Evolutionary conservation across 2,329 filamentous ascomycete genomes (phyloP).

Genomic region (Colletotrichum lini): DNA sequence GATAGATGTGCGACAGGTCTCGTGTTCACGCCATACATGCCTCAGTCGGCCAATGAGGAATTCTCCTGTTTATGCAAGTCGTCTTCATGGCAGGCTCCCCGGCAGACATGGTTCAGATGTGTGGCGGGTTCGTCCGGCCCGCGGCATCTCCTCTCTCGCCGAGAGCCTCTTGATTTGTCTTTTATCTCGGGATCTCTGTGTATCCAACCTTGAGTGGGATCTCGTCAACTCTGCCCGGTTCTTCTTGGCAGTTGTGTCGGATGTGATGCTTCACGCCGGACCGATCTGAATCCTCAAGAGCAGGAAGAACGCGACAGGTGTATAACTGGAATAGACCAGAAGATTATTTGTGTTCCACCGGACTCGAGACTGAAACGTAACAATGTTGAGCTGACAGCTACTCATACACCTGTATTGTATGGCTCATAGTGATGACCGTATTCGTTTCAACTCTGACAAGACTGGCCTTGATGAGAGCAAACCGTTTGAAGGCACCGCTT

Average conservation of each 20-base stretch:
- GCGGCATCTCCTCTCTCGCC: background rate
- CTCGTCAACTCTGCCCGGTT: background rate
- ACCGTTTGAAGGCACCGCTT: no score
- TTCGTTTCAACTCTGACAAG: no score
- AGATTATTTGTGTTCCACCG: no score
- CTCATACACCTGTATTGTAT: no score
- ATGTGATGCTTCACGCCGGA: background rate
- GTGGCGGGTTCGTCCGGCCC: background rate
- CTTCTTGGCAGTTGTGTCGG: background rate
- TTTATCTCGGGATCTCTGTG: background rate
- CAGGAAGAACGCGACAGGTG: no score
- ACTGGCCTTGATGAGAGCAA: no score
- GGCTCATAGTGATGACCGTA: no score
- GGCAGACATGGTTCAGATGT: background rate
- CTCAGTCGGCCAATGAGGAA: background rate
- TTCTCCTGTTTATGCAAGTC: background rate
- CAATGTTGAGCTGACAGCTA: no score
- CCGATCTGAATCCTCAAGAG: background rate
- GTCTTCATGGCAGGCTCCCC: background rate
- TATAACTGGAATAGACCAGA: no score
- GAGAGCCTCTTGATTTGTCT: background rate
- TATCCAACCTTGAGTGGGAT: background rate
- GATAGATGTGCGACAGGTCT: background rate
- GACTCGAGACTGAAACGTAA: no score
- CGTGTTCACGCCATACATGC: background rate